A percentile compares a stretch with the other conserved stretches of the same genome.
Evolutionary conservation across 2,329 filamentous ascomycete genomes (phyloP).

Genomic region (Phoma sp.): DNA sequence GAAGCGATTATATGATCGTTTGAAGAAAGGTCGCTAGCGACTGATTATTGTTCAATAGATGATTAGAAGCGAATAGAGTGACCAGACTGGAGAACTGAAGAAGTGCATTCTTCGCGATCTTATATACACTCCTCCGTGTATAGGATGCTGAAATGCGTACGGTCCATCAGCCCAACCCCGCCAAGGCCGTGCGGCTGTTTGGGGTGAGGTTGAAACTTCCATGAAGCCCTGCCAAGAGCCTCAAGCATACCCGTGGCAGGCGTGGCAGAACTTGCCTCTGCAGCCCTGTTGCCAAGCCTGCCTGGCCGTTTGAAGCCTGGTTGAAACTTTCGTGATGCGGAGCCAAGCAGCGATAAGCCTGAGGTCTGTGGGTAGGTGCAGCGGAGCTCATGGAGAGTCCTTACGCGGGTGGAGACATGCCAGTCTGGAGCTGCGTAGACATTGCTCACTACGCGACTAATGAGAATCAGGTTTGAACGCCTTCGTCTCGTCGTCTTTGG

Average conservation of each 20-base stretch:
- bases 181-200: conserved; percentile 46
- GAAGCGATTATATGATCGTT: conserved; percentile 34
- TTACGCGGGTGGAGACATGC: conserved; percentile 24
- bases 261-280: conserved; percentile 23
- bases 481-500: background rate
- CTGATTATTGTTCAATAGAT: conserved; percentile 34
- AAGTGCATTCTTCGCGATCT: conserved; percentile 32
- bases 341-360: conserved; percentile 39
- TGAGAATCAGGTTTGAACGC: background rate
- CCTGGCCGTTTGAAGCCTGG: conserved; percentile 41
- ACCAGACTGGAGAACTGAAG: conserved; percentile 46
- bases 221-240: conserved; percentile 48
- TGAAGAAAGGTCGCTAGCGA: conserved; percentile 44
- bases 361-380: conserved; percentile 21
- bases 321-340: conserved; percentile 46
- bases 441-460: conserved; percentile 7
- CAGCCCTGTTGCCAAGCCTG: conserved; percentile 33
- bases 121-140: conserved; percentile 34
- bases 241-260: conserved; percentile 39
- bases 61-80: conserved; percentile 48
- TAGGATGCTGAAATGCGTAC: conserved; percentile 14
- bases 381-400: conserved; percentile 15
- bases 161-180: conserved; percentile 24
- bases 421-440: conserved; percentile 25
- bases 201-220: conserved; percentile 48